Conservation (phyloP, 176 grass and related monocot genomes). For the Themeda triandra region DNA sequence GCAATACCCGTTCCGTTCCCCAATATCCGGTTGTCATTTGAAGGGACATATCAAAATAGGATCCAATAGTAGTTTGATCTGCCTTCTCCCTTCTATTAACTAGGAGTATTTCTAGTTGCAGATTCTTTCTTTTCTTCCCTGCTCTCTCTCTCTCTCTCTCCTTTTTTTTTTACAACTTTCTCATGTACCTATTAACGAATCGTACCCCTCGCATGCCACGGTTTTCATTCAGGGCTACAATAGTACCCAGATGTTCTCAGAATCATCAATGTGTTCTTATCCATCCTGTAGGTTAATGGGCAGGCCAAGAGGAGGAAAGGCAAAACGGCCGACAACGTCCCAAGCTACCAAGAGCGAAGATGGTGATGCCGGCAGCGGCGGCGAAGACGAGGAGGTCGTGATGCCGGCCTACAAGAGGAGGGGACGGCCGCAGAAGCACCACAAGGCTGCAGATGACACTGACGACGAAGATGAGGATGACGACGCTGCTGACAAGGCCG, state of each 20-base stretch:
- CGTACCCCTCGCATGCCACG: no score
- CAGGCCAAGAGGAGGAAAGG: conserved; percentile 65
- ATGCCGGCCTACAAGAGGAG: conserved; percentile 62
- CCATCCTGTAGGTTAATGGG: conserved; percentile 43
- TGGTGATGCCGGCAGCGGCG: conserved; percentile 46
- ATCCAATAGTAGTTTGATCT: not conserved
- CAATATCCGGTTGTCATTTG: not conserved
- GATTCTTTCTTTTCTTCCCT: no score
- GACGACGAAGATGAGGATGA: conserved; percentile 42
- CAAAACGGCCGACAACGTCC: conserved; percentile 47
- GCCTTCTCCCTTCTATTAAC: not conserved
- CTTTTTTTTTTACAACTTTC: no score
- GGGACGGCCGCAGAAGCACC: conserved; percentile 59
- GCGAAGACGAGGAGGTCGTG: conserved; percentile 48
- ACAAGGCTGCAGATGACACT: conserved; percentile 24
- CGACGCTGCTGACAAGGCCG: conserved; percentile 12
- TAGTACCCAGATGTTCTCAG: not conserved
- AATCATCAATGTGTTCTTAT: not conserved
- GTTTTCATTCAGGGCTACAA: no score
- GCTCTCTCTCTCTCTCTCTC: no score
- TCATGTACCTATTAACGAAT: not conserved
- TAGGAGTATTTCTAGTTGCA: no score
- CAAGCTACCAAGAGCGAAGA: conserved; percentile 30
- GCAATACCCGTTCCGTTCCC: not conserved
- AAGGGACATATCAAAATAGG: not conserved